Evolutionary conservation across 176 grass and related monocot species (phyloP), one percentile per base, ranked within the genome.

Genomic region (Puccinellia tenuiflora): DNA sequence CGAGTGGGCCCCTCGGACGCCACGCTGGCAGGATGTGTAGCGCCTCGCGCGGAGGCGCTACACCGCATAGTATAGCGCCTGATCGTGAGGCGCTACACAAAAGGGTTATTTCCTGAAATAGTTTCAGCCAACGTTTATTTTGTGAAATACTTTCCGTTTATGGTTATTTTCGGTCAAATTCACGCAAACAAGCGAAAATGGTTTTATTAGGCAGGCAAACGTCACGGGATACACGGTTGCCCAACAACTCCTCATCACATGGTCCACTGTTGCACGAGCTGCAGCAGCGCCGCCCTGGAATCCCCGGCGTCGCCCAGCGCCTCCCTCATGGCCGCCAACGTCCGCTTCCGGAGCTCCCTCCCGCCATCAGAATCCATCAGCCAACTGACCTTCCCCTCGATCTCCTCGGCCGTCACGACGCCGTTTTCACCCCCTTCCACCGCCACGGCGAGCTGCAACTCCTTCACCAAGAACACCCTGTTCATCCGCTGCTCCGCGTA

Each of bases 401-500:
- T 31, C 70, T 74, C 45, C 45, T 31, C 16, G 9, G 70, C 45
- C 9, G 1, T 74, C 70, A 74, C 26, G 25, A 74, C 1, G 15
- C 26, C 45, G 11, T 74, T 26, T 9, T 50, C 16, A 26, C 16
- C 2, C 15, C 76, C 82, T 75, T 89, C 76, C 16, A 89, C 17
- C 1, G 68, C 76, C 30, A 84, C 67, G 5, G 76, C 87, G 3
- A 81, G 9, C 57, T 55, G 68, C 72, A 83, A 11, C 1, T 79
- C 79, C 63, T 90, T 79, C 9, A 68, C 73, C 38, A 90, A 7
- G 21, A 90, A 63, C 11, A 82, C 79, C 54, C 79, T 88, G 71
- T 88, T 88, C 52, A 88, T 34, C 4, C 66, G 67, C 74, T 88
- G 86, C 80, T 84, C 86, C 13, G 75, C 62, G 60, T 83, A 84